Conservation (phyloP, 2,329 filamentous ascomycete genomes). For the Fusarium phyllophilum region DNA sequence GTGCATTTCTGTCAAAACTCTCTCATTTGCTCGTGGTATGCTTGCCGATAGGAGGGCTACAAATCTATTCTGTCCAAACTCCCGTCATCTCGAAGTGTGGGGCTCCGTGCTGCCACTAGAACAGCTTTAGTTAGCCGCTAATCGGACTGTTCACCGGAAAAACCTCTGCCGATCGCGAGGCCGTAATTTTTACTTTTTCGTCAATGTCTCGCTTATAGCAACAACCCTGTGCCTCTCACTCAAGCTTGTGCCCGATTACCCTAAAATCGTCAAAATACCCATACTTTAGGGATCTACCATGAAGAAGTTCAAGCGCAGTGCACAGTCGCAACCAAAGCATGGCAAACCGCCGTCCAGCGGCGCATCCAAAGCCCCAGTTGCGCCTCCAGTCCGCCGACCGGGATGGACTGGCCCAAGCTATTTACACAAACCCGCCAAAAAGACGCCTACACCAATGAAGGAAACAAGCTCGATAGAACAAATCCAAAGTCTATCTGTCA, state of each 20-base stretch:
- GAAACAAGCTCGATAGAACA: neutral
- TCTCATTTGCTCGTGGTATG: accelerated
- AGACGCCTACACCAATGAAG: neutral
- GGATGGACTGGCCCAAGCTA: conserved; percentile 18
- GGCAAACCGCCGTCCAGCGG: neutral
- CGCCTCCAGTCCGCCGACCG: conserved; percentile 6
- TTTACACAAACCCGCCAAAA: conserved; percentile 5
- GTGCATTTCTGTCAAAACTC: neutral
- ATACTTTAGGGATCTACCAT: neutral
- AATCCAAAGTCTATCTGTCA: neutral
- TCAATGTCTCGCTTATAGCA: neutral
- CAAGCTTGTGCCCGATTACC: neutral
- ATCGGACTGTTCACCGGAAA: neutral
- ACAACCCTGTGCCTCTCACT: neutral
- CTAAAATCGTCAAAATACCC: neutral
- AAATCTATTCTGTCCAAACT: too few species aligned
- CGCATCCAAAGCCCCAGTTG: conserved; percentile 8
- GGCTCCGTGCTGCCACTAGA: too few species aligned
- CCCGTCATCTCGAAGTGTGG: too few species aligned
- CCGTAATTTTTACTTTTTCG: neutral
- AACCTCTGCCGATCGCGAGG: neutral
- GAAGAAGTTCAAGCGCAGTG: conserved; percentile 8
- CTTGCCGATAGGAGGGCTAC: too few species aligned
- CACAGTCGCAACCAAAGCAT: conserved; percentile 18
- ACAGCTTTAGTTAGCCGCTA: too few species aligned